Base-by-base conservation (phyloP, 352 stramenopile species). In the Thraustochytrium striatum region DNA sequence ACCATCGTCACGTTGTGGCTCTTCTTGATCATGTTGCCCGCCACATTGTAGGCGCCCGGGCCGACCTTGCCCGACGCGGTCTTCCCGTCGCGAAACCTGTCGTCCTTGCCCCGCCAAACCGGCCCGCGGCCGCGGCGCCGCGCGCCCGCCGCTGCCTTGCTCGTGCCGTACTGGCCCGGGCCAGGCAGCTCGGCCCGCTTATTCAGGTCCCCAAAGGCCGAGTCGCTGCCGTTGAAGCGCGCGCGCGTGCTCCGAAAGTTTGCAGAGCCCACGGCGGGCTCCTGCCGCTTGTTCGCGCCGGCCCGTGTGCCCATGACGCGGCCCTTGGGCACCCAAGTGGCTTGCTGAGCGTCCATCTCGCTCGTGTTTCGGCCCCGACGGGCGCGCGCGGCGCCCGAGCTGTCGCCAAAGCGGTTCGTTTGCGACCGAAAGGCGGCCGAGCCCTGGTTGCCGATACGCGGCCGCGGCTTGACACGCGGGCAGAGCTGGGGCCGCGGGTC, bases 1-100 rank as follows among this genome's bases (percentile, higher is more conserved):
- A 5, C 61, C 65, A 75, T 75, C 41, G 65, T 75, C 43, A 75
- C 65, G 39, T 75, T 75, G 30, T 55, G 50, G 21, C 41, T 61
- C 25, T 68, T 75, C 36, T 75, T 75, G 0, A 75, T 13, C 65
- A 75, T 65, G 13, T 39, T 61, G 16, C 65, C 65, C n/a, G 41
- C 47, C 0, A 75, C 52, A 43, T 30, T 19, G 25, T 75, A 75
- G 39, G 65, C 30, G 50, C 65, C 65, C 16, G 65, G 65, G 25
- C 65, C 65, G 35, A n/a, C n/a, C n/a, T n/a, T n/a, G n/a, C n/a
- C n/a, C n/a, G n/a, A n/a, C n/a, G n/a, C n/a, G n/a, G n/a, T n/a
- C n/a, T n/a, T n/a, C n/a, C n/a, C n/a, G n/a, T n/a, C n/a, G n/a
- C n/a, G n/a, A n/a, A n/a, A n/a, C n/a, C n/a, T n/a, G n/a, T n/a